Conservation (phyloP, 129 eudicot species). For the Calendula officinalis region DNA sequence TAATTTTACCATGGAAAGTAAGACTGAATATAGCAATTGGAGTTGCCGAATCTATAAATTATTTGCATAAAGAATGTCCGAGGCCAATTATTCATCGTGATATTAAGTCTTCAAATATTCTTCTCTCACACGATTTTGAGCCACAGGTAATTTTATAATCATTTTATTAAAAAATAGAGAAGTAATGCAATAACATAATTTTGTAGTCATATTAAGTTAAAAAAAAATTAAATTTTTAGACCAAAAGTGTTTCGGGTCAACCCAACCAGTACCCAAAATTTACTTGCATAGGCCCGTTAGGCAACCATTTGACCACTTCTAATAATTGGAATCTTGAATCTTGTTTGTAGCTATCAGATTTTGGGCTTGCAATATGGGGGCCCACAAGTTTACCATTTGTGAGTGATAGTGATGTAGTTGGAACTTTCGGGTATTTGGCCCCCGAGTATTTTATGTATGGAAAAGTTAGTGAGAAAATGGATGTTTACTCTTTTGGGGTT, state of each 20-base stretch:
- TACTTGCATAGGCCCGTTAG: no score
- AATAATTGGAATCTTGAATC: slow-evolving; percentile 8
- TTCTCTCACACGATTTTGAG: slow-evolving; percentile 65
- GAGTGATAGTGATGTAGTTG: slow-evolving; percentile 76
- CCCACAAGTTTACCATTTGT: slow-evolving; percentile 60
- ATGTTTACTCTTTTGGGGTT: slow-evolving; percentile 91
- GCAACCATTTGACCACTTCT: no score
- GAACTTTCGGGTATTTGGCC: slow-evolving; percentile 96
- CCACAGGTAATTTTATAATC: slow-evolving; percentile 55
- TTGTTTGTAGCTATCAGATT: slow-evolving; percentile 64
- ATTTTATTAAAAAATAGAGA: no score
- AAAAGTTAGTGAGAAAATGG: slow-evolving; percentile 88
- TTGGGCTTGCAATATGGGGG: slow-evolving; percentile 93
- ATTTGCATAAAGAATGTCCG: slow-evolving; percentile 67
- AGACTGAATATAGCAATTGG: slow-evolving; percentile 69
- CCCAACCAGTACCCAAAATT: no score
- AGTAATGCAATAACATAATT: no score
- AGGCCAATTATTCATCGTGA: slow-evolving; percentile 85
- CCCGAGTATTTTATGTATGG: slow-evolving; percentile 99
- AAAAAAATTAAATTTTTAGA: no score
- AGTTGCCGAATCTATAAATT: slow-evolving; percentile 81
- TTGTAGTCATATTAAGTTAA: no score
- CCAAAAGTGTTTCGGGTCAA: no score
- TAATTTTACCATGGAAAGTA: slow-evolving; percentile 59
- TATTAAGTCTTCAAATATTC: slow-evolving; percentile 90